phyloP scores from a whole-genome alignment of 352 stramenopile species.

The Phytophthora sp. region DNA sequence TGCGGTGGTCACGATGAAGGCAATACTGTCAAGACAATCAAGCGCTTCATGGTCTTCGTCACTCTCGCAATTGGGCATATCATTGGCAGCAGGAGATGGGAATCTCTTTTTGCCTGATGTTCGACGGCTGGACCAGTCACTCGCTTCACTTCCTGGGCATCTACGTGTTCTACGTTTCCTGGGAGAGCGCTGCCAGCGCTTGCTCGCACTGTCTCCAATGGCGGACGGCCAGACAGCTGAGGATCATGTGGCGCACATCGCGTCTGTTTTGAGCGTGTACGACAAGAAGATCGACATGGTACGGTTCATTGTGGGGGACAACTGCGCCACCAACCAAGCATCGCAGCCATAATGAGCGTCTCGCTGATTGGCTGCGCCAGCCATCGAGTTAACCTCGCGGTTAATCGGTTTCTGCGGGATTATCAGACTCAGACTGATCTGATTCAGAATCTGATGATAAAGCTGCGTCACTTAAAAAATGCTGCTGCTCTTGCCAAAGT shows the following conservation, averaged over 20 bases:
- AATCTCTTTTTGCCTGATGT: not conserved
- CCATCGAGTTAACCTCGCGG: not conserved
- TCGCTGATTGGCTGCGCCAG: not conserved
- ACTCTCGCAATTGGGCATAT: not conserved
- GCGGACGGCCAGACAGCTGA: not conserved
- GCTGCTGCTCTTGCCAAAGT: too few species aligned
- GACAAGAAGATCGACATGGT: not conserved
- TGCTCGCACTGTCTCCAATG: not conserved
- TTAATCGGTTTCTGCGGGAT: not conserved
- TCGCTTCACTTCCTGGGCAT: not conserved
- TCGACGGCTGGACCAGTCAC: not conserved
- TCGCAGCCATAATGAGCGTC: not conserved
- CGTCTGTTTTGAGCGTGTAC: not conserved
- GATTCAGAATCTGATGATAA: conserved; percentile 6
- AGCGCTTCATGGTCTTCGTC: not conserved
- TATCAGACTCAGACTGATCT: too few species aligned
- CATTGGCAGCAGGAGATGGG: conserved; percentile 1
- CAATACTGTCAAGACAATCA: not conserved
- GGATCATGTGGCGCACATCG: not conserved
- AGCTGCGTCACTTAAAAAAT: too few species aligned
- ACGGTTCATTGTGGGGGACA: not conserved
- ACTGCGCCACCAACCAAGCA: not conserved
- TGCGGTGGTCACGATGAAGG: too few species aligned
- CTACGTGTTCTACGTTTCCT: not conserved
- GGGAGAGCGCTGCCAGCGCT: too few species aligned